A percentile compares a stretch with the other conserved stretches of the same genome.
Evolutionary conservation across 352 stramenopile genomes (phyloP).

Genomic region (Lagenidium giganteum): DNA sequence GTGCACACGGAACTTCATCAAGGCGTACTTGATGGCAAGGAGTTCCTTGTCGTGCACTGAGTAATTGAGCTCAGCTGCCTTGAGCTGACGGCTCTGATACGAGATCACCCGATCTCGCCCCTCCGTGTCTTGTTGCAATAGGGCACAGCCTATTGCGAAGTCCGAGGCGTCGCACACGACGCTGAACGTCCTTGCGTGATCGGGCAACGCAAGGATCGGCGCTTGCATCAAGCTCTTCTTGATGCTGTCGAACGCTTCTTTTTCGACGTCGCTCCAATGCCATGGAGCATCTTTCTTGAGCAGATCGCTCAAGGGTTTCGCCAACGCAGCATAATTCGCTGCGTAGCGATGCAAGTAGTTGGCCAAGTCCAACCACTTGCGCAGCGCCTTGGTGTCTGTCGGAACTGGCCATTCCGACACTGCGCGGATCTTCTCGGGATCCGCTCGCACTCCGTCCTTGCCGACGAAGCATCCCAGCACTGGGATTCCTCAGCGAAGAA

Average conservation of each 20-base stretch:
- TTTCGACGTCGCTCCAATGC: background rate
- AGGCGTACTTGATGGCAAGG: no score
- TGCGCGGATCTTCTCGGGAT: slow-evolving; percentile 9
- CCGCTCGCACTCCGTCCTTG: slow-evolving; percentile 6
- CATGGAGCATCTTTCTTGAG: background rate
- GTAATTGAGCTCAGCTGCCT: slow-evolving; percentile 12
- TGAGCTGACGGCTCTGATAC: slow-evolving; percentile 11
- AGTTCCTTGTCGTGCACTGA: slow-evolving; percentile 14
- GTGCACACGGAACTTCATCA: no score
- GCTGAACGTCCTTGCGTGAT: background rate
- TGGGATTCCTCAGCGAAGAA: slow-evolving; percentile 15
- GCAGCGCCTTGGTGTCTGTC: slow-evolving; percentile 1
- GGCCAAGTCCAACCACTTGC: slow-evolving; percentile 4
- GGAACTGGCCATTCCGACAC: slow-evolving; percentile 3
- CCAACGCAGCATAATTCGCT: background rate
- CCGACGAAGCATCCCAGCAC: slow-evolving; percentile 19
- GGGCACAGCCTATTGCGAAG: slow-evolving; percentile 8
- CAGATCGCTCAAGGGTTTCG: background rate
- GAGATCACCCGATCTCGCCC: slow-evolving; percentile 9
- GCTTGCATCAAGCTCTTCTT: slow-evolving; percentile 4
- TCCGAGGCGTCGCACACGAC: background rate
- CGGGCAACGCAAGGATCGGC: background rate
- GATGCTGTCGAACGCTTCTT: background rate
- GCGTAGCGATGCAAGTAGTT: slow-evolving; percentile 2
- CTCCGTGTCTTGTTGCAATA: slow-evolving; percentile 4